Conservation (phyloP, 2,329 filamentous ascomycete genomes). For the Nothophoma quercina region DNA sequence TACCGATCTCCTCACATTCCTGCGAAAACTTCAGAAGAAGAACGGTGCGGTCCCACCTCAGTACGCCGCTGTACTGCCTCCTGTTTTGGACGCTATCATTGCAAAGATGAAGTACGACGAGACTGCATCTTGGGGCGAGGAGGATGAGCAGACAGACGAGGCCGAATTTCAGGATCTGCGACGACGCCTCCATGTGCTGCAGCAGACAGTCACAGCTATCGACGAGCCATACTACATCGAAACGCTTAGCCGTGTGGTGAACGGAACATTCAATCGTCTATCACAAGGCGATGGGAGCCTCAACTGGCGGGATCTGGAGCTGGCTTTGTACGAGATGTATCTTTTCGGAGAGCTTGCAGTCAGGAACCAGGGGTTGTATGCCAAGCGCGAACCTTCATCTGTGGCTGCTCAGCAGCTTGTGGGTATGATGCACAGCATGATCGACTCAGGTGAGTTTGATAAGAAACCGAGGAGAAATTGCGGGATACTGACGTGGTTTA, state of each 20-base stretch:
- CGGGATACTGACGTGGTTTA: conserved; percentile 48
- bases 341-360: conserved; percentile 94
- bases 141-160: conserved; percentile 94
- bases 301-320: conserved; percentile 94
- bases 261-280: conserved; percentile 82
- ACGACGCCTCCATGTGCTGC: conserved; percentile 86
- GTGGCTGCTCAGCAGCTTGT: conserved; percentile 82
- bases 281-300: conserved; percentile 74
- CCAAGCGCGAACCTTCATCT: conserved; percentile 82
- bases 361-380: conserved; percentile 83
- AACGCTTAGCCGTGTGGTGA: conserved; percentile 86
- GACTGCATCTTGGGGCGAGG: conserved; percentile 89
- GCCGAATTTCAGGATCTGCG: conserved; percentile 96
- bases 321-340: conserved; percentile 94
- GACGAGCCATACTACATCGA: conserved; percentile 90
- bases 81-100: conserved; percentile 90
- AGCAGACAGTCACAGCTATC: conserved; percentile 90
- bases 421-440: conserved; percentile 95
- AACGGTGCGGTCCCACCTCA: conserved; percentile 71
- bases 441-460: conserved; percentile 76
- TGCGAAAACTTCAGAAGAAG: conserved; percentile 77
- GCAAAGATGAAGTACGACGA: conserved; percentile 98
- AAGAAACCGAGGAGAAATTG: background rate
- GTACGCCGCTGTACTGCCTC: conserved; percentile 83
- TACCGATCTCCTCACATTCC: conserved; percentile 88